Evolutionary conservation across 2,329 filamentous ascomycete species (phyloP), one percentile per base, ranked within the genome.

Genomic region (Diaporthe capsici): DNA sequence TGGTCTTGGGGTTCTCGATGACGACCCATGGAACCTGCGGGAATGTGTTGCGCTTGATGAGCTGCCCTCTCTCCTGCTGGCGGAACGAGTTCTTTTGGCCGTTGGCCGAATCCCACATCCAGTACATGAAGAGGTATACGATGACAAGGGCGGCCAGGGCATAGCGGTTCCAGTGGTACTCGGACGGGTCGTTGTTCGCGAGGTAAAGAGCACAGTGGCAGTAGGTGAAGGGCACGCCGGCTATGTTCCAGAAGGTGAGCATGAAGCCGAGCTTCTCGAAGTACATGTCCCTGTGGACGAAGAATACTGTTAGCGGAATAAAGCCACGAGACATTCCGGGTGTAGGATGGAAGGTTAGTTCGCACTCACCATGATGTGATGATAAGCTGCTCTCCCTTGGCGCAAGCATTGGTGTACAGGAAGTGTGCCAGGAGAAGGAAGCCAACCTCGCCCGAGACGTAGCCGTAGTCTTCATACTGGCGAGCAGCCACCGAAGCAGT

Each of bases 221-320:
- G 88, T 96, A 96, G 75, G 90, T 93, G 75, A 96, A 87, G 2
- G 94, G 94, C 25, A 96, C 94, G 79, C 94, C 94, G 51, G 94
- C 94, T 84, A 96, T 85, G 84, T 96, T 96, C 94, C 94, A 96
- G 88, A 96, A 96, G 82, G 95, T 95, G 77, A 96, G 90, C 93
- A 96, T 95, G 87, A 96, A 96, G 75, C 94, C 94, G 89, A 93
- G 94, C 86, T 96, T 96, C 87, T 96, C 94, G 81, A 94, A 95
- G 86, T 95, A 96, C 92, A 97, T 96, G 82, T 97, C 94, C 92
- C 65, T 70, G 22, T 12, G 17, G 13, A 25, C 1, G n/a, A 6
- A 6, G 2, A 20, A 1, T 13, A 5, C 1, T 51, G 22, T 53
- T 22, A 70, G 47, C 12, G 7, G 15, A 25, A 53, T 7, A 8